Evolutionary conservation across 2,329 filamentous ascomycete species (phyloP).

Genomic region (Cercospora canescens): DNA sequence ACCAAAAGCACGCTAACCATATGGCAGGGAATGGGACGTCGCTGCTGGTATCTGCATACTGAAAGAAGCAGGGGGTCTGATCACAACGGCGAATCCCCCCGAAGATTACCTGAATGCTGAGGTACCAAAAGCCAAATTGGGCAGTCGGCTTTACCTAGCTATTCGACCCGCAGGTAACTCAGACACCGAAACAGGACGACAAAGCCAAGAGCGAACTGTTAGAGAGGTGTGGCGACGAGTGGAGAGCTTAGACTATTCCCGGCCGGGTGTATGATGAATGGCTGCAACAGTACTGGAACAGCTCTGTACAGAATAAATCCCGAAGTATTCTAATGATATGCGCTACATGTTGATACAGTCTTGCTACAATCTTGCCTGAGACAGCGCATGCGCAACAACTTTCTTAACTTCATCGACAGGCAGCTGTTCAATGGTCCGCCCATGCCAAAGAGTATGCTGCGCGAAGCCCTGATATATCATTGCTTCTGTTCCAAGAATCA

Average conservation of each 20-base stretch:
- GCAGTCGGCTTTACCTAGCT: slow-evolving; percentile 69
- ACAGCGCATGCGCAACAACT: slow-evolving; percentile 44
- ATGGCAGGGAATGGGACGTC: slow-evolving; percentile 69
- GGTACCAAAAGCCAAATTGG: slow-evolving; percentile 62
- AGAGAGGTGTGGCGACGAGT: slow-evolving; percentile 73
- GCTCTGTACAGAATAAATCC: background rate
- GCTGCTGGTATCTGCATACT: slow-evolving; percentile 73
- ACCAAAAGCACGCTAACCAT: slow-evolving; percentile 6
- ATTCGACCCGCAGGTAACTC: slow-evolving; percentile 68
- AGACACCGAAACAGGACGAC: slow-evolving; percentile 60
- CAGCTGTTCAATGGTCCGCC: slow-evolving; percentile 52
- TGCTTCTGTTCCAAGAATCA: slow-evolving; percentile 74
- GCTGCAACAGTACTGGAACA: background rate
- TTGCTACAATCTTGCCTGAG: slow-evolving; percentile 23
- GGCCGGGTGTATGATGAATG: slow-evolving; percentile 54
- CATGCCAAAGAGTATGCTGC: slow-evolving; percentile 63
- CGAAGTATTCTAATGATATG: background rate
- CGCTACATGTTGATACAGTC: background rate
- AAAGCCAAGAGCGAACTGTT: slow-evolving; percentile 69
- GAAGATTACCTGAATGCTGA: slow-evolving; percentile 54
- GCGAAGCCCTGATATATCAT: slow-evolving; percentile 77
- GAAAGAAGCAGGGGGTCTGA: slow-evolving; percentile 70
- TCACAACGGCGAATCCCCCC: slow-evolving; percentile 74
- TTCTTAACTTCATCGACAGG: slow-evolving; percentile 62
- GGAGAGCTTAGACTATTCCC: slow-evolving; percentile 62